A percentile compares a stretch with the other conserved stretches of the same genome.
phyloP scores from a whole-genome alignment of 306 rosid species.

The Castanospermum australe region DNA sequence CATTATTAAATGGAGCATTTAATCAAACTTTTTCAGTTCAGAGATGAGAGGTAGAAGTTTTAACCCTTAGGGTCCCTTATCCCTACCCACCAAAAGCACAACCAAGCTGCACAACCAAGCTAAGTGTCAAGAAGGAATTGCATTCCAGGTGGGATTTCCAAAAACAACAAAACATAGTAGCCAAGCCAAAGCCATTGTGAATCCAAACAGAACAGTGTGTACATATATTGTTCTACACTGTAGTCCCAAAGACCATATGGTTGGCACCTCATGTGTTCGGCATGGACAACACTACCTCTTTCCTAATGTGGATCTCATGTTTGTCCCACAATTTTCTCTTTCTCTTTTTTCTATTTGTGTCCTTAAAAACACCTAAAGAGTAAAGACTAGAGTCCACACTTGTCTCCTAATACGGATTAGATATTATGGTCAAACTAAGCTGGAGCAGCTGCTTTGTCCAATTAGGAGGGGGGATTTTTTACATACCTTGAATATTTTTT shows the following conservation, averaged over 20 bases:
- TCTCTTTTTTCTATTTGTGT: not conserved
- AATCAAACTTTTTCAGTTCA: not conserved
- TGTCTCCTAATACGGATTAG: not conserved
- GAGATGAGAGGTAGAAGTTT: not conserved
- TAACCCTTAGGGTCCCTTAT: not conserved
- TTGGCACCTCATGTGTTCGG: slow-evolving; percentile 21
- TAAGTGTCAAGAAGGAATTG: slow-evolving; percentile 12
- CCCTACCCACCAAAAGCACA: not conserved
- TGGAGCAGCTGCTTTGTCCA: not conserved
- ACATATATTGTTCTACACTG: not conserved
- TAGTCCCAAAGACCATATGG: slow-evolving; percentile 17
- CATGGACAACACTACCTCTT: slow-evolving; percentile 16
- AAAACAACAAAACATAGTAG: not conserved
- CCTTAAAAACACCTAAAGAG: not conserved
- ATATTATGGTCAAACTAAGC: not conserved
- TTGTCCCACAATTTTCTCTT: not conserved
- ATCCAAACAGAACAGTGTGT: not conserved
- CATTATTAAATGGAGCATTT: slow-evolving; percentile 18
- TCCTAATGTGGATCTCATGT: slow-evolving; percentile 15
- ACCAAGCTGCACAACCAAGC: no score
- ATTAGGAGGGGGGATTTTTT: not conserved
- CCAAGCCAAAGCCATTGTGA: not conserved
- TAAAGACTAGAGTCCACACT: not conserved
- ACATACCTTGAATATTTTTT: not conserved
- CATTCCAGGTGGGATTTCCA: not conserved